Base-by-base conservation (phyloP, 2,329 filamentous ascomycete genomes). In the Fonsecaea multimorphosa region DNA sequence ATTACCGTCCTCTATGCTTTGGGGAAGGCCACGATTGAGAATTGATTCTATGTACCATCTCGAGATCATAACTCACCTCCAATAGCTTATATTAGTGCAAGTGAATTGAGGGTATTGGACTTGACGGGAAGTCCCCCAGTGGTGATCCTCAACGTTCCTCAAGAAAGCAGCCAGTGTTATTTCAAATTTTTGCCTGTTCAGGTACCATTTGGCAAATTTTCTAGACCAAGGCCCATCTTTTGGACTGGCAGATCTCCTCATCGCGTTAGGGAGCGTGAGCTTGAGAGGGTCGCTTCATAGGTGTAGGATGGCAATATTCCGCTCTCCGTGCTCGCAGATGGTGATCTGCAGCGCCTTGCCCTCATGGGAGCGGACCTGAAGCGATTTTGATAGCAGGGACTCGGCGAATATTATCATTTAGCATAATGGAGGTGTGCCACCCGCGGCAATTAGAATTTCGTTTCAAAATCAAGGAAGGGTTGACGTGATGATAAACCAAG, bases 331-430 rank as follows among this genome's bases (percentile, higher is more conserved):
- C 19, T 22, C 4, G 19, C 24, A 2, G 40, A 24, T 24, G 19
- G 40, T 22, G 58, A 53, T 60, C 44, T 60, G 46, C 58, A 53
- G 22, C 19, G 46, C 44, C 31, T 34, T 60, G 12, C 58, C 46
- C 19, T 53, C 6, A 52, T 29, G 19, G 32, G 58, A 36, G 46
- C 58, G 58, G 58, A 53, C 31, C 46, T 27, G 3, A n/a, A 14
- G 7, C n/a, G 22, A 59, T 32, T 36, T 12, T 60, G 19, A 53
- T 44, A 14, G 34, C 22, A 31, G n/a, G n/a, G n/a, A n/a, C n/a
- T n/a, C n/a, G n/a, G 58, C 32, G 19, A 49, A 11, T 16, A 38
- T 32, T 29, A 32, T 44, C 31, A 24, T 31, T 36, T 40, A 12
- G 44, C 44, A 24, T 16, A 49, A 11, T 22, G 6, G 22, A 44